Percentiles rank a stretch among this genome's conserved stretches.
Conservation (phyloP, 202 grass and related monocot genomes). For the Zizania palustris region DNA sequence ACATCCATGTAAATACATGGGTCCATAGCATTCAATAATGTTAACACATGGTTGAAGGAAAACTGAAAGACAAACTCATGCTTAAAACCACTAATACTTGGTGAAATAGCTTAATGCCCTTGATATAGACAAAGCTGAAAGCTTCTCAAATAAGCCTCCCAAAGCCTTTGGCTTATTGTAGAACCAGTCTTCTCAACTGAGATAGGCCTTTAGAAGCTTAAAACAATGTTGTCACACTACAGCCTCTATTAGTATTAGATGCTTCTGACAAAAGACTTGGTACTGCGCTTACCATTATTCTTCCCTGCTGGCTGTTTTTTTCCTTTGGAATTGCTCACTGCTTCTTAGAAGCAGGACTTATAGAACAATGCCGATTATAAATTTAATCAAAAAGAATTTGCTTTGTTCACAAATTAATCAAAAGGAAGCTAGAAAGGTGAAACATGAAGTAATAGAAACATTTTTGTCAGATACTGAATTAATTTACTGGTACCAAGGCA, state of each 20-base stretch:
- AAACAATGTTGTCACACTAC: constrained; percentile 14
- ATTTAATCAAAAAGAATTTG: background rate
- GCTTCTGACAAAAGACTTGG: constrained; percentile 32
- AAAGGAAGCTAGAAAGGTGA: constrained; percentile 21
- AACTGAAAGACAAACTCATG: background rate
- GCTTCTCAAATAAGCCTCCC: background rate
- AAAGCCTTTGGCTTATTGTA: background rate
- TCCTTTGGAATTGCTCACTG: constrained; percentile 41
- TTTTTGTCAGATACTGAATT: constrained; percentile 1
- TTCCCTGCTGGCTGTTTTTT: constrained; percentile 43
- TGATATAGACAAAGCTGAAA: constrained; percentile 17
- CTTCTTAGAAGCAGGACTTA: constrained; percentile 58
- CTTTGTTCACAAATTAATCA: background rate
- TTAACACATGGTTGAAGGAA: background rate
- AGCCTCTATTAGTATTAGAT: constrained; percentile 10
- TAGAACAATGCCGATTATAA: constrained; percentile 8
- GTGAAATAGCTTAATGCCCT: background rate
- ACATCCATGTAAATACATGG: constrained; percentile 41
- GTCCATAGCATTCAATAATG: constrained; percentile 32
- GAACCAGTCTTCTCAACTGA: constrained; percentile 3
- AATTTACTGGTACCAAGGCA: constrained; percentile 14
- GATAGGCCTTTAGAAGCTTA: constrained; percentile 5
- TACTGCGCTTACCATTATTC: constrained; percentile 60
- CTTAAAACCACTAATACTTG: constrained; percentile 5
- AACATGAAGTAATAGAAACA: constrained; percentile 38